Base-by-base conservation (phyloP, 805 yeast genomes). In the Naumovozyma dairenensis region DNA sequence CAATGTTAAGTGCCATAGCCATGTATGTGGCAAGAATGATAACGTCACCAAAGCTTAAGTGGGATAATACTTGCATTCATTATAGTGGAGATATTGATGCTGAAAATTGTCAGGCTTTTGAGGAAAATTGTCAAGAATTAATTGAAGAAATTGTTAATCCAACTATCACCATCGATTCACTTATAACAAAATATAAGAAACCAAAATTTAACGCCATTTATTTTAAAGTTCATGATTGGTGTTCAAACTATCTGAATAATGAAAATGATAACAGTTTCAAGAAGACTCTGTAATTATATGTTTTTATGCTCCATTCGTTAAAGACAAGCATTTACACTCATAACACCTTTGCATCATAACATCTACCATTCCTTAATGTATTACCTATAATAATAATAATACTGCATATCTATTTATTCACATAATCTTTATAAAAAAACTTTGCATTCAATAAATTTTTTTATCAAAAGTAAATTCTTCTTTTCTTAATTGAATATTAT, bases 1-100 rank as follows among this genome's bases (percentile, higher is more conserved):
- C 93, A 19, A 65, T 77, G 40, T 71, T 86, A 42, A 73, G 92
- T 14, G 93, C 94, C 2, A 76, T 86, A 34, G 81, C 94, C 21
- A 82, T 84, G 92, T 79, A 71, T 56, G 66, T 83, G 28, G 74
- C 94, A 5, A 67, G 93, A 46, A 67, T 69, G 44, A 80, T 85
- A 10, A 31, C 37, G 3, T 18, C 16, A 14, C 19, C 31, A 16
- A 60, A 44, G 43, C 34, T 39, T 14, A 3, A 40, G 28, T 52
- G 60, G 55, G 44, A 47, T 34, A 40, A 37, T 25, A 42, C 49
- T 2, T 42, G 45, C 14, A 31, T 38, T 19, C 51, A 46, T 28
- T 49, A 49, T 30, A 49, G 55, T 30, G 55, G 55, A 12, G 48
- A 45, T 6, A 37, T 50, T 10, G 49, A 46, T 31, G 43, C 51